phyloP scores from a whole-genome alignment of 1,139 yeast species.

The Pichia sp. region DNA sequence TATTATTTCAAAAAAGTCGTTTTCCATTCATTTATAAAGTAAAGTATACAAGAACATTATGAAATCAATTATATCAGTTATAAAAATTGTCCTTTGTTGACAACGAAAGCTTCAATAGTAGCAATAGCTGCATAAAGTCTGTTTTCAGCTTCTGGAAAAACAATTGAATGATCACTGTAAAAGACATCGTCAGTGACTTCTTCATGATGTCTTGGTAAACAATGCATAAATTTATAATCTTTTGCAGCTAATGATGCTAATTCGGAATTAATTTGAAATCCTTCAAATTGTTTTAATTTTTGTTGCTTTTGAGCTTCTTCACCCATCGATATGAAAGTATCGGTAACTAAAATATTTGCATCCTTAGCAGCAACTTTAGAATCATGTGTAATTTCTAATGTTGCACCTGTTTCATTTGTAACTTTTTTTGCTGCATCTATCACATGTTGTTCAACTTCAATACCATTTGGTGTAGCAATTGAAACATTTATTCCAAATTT shows the following conservation, averaged over 20 bases:
- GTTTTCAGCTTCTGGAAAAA: conserved; percentile 93
- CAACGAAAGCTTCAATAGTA: conserved; percentile 81
- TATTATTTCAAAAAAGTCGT: no score
- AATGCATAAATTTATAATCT: conserved; percentile 82
- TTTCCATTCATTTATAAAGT: no score
- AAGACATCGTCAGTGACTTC: conserved; percentile 93
- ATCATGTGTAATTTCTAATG: conserved; percentile 61
- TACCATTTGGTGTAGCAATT: conserved; percentile 74
- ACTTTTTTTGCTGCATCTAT: conserved; percentile 48
- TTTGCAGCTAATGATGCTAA: conserved; percentile 59
- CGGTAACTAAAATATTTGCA: conserved; percentile 88
- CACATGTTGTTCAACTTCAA: conserved; percentile 58
- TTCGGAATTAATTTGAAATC: conserved; percentile 73
- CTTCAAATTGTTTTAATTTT: conserved; percentile 74
- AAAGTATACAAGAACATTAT: no score
- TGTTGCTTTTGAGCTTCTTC: conserved; percentile 73
- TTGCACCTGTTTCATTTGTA: conserved; percentile 44
- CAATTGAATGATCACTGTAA: conserved; percentile 76
- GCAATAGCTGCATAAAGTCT: conserved; percentile 95
- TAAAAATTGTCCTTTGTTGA: conserved; percentile 64
- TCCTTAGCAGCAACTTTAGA: conserved; percentile 64
- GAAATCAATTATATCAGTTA: background rate
- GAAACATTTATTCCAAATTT: conserved; percentile 80
- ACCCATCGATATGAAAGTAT: conserved; percentile 98
- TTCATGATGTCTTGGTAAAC: conserved; percentile 90